Base-by-base conservation (phyloP, 345 rosid genomes). In the Diplotaxis tenuifolia region DNA sequence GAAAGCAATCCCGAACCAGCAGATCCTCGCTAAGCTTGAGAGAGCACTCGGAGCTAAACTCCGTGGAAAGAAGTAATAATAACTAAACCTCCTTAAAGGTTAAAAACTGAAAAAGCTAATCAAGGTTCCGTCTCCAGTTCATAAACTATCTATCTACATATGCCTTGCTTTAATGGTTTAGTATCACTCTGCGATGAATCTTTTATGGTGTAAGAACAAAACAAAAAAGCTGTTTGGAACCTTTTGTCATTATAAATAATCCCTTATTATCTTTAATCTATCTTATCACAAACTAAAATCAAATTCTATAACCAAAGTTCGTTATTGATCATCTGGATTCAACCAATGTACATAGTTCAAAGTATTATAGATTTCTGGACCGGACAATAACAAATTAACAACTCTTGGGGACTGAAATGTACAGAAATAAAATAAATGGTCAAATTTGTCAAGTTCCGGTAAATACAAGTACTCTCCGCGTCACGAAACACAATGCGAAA, bases 1-100 rank as follows among this genome's bases (percentile, higher is more conserved):
- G 11, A 96, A 96, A 76, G 99, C 99, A 68, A 90, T 96, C 20
- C 99, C 99, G 0, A 96, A 96, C 60, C 99, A 96, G 47, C 96
- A 92, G 88, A 85, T 92, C 53, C 86, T 96, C 18, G 36, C 73
- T 50, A 96, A 96, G 79, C 85, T 96, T 64, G 98, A 96, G 88
- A 89, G 98, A 77, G 91, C 95, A 18, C 99, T 96, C 14, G 89
- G 97, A 16, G 80, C 76, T 42, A 96, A 92, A 82, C 91, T 92
- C 64, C 91, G 97, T 20, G 98, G 99, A 11, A 96, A 90, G 86
- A 96, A 92, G 84, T 92, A 40, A 68, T 83, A 81, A 42, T 25
- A 25, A 5, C 23, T 58, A 67, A 19, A 21, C 27, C 64, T 57
- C 19, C 65, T 54, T 0, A 21, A 12, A 68, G 31, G 58, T 68